A percentile compares a stretch with the other conserved stretches of the same genome.
These are phyloP conservation scores for Biscogniauxia marginata DNA, from an alignment of 2,329 filamentous ascomycete species.

Conservation along the genomic window DNA sequence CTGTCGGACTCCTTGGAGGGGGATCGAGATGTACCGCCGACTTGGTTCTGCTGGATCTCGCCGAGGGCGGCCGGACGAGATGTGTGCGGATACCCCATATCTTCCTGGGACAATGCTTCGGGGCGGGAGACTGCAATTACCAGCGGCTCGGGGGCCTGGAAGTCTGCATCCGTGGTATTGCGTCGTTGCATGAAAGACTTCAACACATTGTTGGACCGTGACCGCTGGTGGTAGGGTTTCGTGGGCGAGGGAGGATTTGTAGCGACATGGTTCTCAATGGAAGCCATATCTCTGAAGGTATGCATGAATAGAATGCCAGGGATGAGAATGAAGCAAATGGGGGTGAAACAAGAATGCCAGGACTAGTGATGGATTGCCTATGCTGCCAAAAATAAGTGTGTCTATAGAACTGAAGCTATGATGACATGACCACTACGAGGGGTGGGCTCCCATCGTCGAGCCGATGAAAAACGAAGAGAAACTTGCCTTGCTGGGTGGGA, in stretches of 20 bases:
- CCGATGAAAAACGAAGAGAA: background rate
- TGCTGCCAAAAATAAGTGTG: constrained; percentile 11
- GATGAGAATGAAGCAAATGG: constrained; percentile 11
- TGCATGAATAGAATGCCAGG: constrained; percentile 8
- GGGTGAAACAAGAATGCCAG: constrained; percentile 22
- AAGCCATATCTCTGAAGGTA: constrained; percentile 23
- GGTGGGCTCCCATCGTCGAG: constrained; percentile 6
- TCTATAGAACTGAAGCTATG: constrained; percentile 16
- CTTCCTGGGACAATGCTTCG: constrained; percentile 24
- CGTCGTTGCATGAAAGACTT: constrained; percentile 50
- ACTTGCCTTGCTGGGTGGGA: background rate
- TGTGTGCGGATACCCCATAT: constrained; percentile 35
- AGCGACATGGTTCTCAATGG: constrained; percentile 23
- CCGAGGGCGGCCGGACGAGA: constrained; percentile 48
- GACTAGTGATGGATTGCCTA: constrained; percentile 16
- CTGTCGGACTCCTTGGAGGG: constrained; percentile 22
- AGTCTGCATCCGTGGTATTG: constrained; percentile 44
- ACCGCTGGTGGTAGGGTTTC: constrained; percentile 28
- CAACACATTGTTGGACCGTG: constrained; percentile 48
- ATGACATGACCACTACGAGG: constrained; percentile 17
- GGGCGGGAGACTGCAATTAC: constrained; percentile 22
- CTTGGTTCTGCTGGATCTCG: constrained; percentile 57
- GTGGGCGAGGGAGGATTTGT: constrained; percentile 11
- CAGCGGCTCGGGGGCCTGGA: constrained; percentile 29
- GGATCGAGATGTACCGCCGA: constrained; percentile 25